Conservation (phyloP, 345 rosid genomes). For the Lepidium africanum region DNA sequence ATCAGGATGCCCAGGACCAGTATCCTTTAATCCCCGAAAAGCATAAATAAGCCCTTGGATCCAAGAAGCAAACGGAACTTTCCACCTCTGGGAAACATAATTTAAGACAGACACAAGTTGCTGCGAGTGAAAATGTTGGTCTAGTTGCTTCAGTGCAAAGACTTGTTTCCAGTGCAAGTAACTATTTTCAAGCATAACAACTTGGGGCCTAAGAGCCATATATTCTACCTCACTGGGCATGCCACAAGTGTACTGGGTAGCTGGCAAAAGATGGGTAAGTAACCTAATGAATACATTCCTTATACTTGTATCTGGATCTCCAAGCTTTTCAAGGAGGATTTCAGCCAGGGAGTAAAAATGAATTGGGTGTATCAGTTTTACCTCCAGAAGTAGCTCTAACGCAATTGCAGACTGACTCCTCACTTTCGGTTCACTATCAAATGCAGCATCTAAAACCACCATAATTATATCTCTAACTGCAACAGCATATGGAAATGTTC, state of each 20-base stretch:
- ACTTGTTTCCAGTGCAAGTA: constrained; percentile 82
- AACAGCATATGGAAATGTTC: constrained; percentile 41
- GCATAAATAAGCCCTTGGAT: constrained; percentile 59
- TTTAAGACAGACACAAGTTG: constrained; percentile 88
- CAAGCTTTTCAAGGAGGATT: constrained; percentile 63
- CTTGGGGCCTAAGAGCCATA: constrained; percentile 36
- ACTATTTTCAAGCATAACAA: constrained; percentile 33
- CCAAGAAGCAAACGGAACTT: constrained; percentile 82
- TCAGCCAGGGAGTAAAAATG: constrained; percentile 50
- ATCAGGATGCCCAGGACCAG: constrained; percentile 42
- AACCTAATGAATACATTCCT: constrained; percentile 54
- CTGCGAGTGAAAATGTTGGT: constrained; percentile 69
- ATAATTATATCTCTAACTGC: constrained; percentile 39
- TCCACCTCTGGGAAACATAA: constrained; percentile 89
- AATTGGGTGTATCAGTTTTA: constrained; percentile 55
- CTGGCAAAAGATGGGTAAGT: constrained; percentile 60
- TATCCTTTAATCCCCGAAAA: constrained; percentile 45
- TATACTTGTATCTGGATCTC: constrained; percentile 66
- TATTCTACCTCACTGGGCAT: constrained; percentile 36
- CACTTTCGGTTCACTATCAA: constrained; percentile 76
- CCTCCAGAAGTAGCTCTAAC: constrained; percentile 66
- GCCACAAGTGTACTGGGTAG: constrained; percentile 50
- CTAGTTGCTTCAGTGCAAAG: constrained; percentile 70
- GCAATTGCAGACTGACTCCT: constrained; percentile 55
- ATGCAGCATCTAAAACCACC: constrained; percentile 66